Percentiles rank a stretch among this genome's conserved stretches.
Conservation (phyloP, 331 rosid genomes). For the Stylosanthes scabra region DNA sequence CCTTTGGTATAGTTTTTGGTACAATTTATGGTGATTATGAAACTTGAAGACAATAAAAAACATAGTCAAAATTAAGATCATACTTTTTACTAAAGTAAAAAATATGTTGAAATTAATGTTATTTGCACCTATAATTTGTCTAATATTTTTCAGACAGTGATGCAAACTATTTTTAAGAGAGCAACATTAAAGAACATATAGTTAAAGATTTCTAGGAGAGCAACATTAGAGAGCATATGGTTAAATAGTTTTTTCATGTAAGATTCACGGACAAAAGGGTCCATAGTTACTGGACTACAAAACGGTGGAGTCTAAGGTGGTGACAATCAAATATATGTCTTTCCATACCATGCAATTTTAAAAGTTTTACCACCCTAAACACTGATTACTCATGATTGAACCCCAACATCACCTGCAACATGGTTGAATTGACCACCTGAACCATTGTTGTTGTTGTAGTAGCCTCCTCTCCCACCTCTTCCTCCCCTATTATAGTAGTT, state of each 20-base stretch:
- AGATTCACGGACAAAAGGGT: constrained; percentile 42
- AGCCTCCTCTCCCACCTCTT: constrained; percentile 81
- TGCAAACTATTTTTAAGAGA: background rate
- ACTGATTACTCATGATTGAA: constrained; percentile 57
- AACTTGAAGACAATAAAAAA: too few species aligned
- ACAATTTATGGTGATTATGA: too few species aligned
- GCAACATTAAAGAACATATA: too few species aligned
- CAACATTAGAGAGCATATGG: constrained; percentile 29
- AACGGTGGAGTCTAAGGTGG: constrained; percentile 46
- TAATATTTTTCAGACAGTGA: background rate
- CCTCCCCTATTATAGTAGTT: constrained; percentile 71
- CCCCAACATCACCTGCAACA: constrained; percentile 70
- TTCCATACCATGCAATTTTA: constrained; percentile 46
- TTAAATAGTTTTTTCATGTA: constrained; percentile 29
- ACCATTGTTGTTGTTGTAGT: constrained; percentile 56
- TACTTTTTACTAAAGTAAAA: too few species aligned
- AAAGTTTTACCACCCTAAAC: constrained; percentile 48
- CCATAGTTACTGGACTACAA: constrained; percentile 48
- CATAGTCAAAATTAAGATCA: too few species aligned
- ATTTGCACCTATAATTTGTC: too few species aligned
- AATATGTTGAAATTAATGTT: too few species aligned
- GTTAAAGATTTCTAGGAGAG: constrained; percentile 7
- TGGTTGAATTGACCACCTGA: constrained; percentile 61
- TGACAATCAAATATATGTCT: background rate
- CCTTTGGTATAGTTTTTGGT: too few species aligned